These are phyloP conservation scores for Lentinula sp. DNA, from an alignment of 768 basidiomycete genomes.

Conservation along the genomic window DNA sequence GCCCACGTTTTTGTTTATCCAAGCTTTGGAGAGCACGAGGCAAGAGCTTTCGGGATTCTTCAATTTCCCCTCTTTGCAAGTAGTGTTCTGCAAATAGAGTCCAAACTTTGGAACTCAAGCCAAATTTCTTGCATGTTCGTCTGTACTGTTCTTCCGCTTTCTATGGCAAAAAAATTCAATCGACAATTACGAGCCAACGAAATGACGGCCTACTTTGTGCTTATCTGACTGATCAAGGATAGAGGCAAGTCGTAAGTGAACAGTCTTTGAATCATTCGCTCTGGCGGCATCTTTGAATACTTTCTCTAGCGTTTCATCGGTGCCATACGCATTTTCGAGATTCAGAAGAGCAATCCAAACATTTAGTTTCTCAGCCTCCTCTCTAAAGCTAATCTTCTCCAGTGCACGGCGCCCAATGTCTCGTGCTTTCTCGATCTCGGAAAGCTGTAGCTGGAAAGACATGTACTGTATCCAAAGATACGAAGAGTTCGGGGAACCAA, in stretches of 20 bases:
- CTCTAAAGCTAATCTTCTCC: constrained; percentile 85
- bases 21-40: constrained; percentile 86
- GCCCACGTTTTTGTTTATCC: constrained; percentile 90
- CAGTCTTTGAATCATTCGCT: constrained; percentile 88
- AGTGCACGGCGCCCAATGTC: constrained; percentile 82
- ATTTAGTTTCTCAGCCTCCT: constrained; percentile 94
- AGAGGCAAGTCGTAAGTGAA: constrained; percentile 78
- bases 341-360: constrained; percentile 97
- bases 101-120: constrained; percentile 92
- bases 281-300: constrained; percentile 87
- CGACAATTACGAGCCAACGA: not conserved
- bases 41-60: constrained; percentile 80
- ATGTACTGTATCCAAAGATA: constrained; percentile 99
- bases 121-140: constrained; percentile 89
- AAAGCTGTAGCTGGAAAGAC: constrained; percentile 97
- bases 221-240: constrained; percentile 86
- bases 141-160: constrained; percentile 91
- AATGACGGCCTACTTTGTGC: constrained; percentile 46
- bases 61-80: constrained; percentile 63
- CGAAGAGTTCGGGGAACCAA: constrained; percentile 95
- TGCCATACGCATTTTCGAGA: constrained; percentile 89
- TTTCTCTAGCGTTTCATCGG: constrained; percentile 69
- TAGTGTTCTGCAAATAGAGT: constrained; percentile 81
- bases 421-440: constrained; percentile 92
- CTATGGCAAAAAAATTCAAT: constrained; percentile 30